Percentiles rank a stretch among this genome's conserved stretches.
Evolutionary conservation across 139 green algal species (phyloP).

Genomic region (Chlamydomonas sp.): DNA sequence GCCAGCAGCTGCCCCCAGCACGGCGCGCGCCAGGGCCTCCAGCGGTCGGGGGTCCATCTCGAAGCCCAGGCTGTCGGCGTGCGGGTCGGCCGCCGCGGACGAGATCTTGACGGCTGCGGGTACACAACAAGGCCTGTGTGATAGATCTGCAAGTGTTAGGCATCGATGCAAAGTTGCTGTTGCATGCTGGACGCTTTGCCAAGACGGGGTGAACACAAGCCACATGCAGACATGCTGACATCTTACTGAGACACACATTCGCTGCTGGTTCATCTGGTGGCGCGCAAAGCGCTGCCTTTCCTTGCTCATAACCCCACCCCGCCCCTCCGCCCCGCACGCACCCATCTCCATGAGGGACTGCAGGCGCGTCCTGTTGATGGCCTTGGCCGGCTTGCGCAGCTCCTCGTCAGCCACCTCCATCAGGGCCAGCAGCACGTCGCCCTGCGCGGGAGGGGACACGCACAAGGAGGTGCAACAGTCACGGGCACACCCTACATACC

Average conservation of each 20-base stretch:
- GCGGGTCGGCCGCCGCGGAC: constrained; percentile 63
- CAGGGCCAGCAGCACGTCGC: constrained; percentile 80
- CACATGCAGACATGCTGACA: background rate
- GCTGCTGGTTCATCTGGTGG: background rate
- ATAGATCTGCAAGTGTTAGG: background rate
- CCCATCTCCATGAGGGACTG: constrained; percentile 87
- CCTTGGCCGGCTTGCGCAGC: constrained; percentile 60
- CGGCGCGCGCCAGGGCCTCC: constrained; percentile 55
- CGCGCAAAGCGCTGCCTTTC: background rate
- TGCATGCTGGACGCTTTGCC: background rate
- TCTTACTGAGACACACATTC: background rate
- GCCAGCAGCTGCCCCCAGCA: background rate
- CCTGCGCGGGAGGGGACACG: constrained; percentile 45
- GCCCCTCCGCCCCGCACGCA: constrained; percentile 12
- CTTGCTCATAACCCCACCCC: background rate
- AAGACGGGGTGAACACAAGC: too few relatives aligned
- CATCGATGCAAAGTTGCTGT: background rate
- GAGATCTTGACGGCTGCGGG: constrained; percentile 66
- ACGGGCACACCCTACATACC: background rate
- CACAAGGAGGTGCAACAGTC: background rate
- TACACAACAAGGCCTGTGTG: background rate
- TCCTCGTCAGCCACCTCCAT: constrained; percentile 85
- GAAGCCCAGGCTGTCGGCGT: constrained; percentile 71
- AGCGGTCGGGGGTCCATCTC: constrained; percentile 73
- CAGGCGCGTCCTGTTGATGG: constrained; percentile 77